Conservation (phyloP, 352 stramenopile species). For the Globisporangium takayamanum region DNA sequence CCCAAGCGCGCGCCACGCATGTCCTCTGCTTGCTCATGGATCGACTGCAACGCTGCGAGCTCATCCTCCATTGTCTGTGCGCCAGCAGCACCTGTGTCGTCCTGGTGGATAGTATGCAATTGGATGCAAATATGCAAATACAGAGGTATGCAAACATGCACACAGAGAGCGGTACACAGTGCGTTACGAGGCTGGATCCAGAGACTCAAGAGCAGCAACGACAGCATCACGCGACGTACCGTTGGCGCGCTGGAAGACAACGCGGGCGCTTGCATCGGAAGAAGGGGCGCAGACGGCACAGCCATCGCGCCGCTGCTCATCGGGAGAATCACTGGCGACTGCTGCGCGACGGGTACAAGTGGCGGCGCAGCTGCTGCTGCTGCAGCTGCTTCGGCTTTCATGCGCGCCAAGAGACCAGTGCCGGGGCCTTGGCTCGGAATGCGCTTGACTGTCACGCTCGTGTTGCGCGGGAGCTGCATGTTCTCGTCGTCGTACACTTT, state of each 20-base stretch:
- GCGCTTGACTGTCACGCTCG: constrained; percentile 89
- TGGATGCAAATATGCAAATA: constrained; percentile 7
- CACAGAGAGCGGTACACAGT: constrained; percentile 4
- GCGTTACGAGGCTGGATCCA: no score
- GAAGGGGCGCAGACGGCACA: constrained; percentile 32
- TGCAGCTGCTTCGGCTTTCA: constrained; percentile 77
- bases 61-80: constrained; percentile 84
- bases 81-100: constrained; percentile 16
- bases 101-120: constrained; percentile 4
- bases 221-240: constrained; percentile 8
- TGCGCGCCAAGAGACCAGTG: constrained; percentile 69
- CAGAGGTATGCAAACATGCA: constrained; percentile 11
- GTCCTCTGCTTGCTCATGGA: constrained; percentile 81
- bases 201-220: no score
- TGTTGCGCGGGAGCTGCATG: constrained; percentile 86
- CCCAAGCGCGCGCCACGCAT: constrained; percentile 64
- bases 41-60: constrained; percentile 71
- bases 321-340: constrained; percentile 32
- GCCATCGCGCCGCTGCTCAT: constrained; percentile 13
- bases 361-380: constrained; percentile 44
- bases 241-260: background rate
- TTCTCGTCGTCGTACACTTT: constrained; percentile 91
- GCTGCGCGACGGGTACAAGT: constrained; percentile 21
- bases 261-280: background rate
- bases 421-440: constrained; percentile 78